These are phyloP conservation scores for Linum tenue DNA, from an alignment of 345 rosid species.

Conservation along the genomic window DNA sequence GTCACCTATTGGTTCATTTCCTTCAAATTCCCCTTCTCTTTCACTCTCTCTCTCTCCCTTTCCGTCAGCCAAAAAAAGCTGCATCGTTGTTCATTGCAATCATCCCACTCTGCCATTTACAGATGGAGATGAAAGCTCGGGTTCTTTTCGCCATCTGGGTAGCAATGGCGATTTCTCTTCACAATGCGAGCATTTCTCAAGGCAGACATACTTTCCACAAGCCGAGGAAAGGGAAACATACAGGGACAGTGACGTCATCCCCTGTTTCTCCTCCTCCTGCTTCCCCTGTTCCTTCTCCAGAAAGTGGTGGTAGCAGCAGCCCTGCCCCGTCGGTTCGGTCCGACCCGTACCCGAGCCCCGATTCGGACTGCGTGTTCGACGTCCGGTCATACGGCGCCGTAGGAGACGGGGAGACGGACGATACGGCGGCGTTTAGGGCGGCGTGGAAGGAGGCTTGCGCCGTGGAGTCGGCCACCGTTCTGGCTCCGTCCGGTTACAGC, in stretches of 20 bases:
- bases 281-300: slow-evolving; percentile 20
- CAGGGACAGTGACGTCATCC: slow-evolving; percentile 4
- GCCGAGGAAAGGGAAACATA: slow-evolving; percentile 19
- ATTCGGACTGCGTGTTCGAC: slow-evolving; percentile 38
- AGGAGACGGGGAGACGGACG: slow-evolving; percentile 76
- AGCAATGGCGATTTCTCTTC: slow-evolving; percentile 12
- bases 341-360: slow-evolving; percentile 48
- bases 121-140: slow-evolving; percentile 23
- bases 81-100: neutral
- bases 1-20: neutral
- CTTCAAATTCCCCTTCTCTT: slow-evolving; percentile 6
- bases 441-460: slow-evolving; percentile 96
- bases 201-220: slow-evolving; percentile 71
- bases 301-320: slow-evolving; percentile 1
- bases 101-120: neutral
- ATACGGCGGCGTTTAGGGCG: slow-evolving; percentile 58
- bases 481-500: slow-evolving; percentile 53
- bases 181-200: slow-evolving; percentile 35
- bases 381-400: slow-evolving; percentile 71
- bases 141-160: slow-evolving; percentile 17
- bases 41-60: slow-evolving; percentile 12
- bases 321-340: slow-evolving; percentile 36
- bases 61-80: slow-evolving; percentile 5
- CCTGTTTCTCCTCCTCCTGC: slow-evolving; percentile 24
- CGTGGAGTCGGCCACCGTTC: slow-evolving; percentile 48